A percentile compares a stretch with the other conserved stretches of the same genome.
phyloP scores from a whole-genome alignment of 2,329 filamentous ascomycete genomes.

The Scopulariopsis brevicaulis region DNA sequence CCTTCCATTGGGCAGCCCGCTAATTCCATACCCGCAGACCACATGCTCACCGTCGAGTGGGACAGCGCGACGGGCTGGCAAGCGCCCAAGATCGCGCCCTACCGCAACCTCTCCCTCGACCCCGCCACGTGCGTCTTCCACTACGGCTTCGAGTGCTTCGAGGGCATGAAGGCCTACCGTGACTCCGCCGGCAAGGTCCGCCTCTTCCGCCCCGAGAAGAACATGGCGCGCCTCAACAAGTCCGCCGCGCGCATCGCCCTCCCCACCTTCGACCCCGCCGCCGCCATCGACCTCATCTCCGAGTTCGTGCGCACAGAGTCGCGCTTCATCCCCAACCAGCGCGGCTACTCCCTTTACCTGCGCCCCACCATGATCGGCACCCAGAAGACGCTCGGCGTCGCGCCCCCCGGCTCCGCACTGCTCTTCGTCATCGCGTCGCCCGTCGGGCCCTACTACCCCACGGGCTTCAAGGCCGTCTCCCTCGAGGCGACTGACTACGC shows the following conservation, averaged over 20 bases:
- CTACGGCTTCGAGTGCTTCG: slow-evolving; percentile 96
- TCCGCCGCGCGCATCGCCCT: slow-evolving; percentile 86
- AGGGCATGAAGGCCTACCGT: slow-evolving; percentile 99
- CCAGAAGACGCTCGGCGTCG: slow-evolving; percentile 85
- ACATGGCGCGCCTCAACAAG: slow-evolving; percentile 91
- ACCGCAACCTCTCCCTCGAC: slow-evolving; percentile 94
- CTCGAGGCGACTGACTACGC: slow-evolving; percentile 95
- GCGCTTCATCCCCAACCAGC: slow-evolving; percentile 76
- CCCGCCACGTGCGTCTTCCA: slow-evolving; percentile 96
- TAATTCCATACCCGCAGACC: slow-evolving; percentile 48
- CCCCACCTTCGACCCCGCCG: slow-evolving; percentile 67
- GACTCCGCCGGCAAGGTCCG: slow-evolving; percentile 68
- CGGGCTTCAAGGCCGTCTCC: slow-evolving; percentile 93
- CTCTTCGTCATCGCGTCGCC: slow-evolving; percentile 93
- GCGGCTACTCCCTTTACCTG: slow-evolving; percentile 90
- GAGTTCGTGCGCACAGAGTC: slow-evolving; percentile 71
- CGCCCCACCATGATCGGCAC: slow-evolving; percentile 96
- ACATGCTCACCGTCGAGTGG: slow-evolving; percentile 96
- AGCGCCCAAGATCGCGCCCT: slow-evolving; percentile 73
- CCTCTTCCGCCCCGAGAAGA: slow-evolving; percentile 88
- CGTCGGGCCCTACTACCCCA: slow-evolving; percentile 95
- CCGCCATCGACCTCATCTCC: slow-evolving; percentile 71
- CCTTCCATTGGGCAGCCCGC: neutral
- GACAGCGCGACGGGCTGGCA: slow-evolving; percentile 76
- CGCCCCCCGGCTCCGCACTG: slow-evolving; percentile 81